Evolutionary conservation across 1,284 basidiomycete genomes (phyloP), one percentile per base, ranked within the genome.

Genomic region (Ceratobasidium papillatum): DNA sequence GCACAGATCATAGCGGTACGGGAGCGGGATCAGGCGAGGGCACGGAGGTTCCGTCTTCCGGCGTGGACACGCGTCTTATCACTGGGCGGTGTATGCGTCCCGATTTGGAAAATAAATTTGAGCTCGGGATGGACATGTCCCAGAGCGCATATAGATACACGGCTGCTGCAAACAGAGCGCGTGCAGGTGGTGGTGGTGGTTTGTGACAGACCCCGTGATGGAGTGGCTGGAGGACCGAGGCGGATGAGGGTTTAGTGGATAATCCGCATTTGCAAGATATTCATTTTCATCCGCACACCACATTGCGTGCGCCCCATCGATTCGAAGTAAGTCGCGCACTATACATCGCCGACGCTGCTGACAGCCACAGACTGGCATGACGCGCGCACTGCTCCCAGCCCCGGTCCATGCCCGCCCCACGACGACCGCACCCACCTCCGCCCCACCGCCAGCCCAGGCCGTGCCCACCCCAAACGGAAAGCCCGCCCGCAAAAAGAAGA

Each of bases 401-500:
- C 59, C 38, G 38, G 59, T 22, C 17, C 59, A 61, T 61, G 59
- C 41, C 22, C 59, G 49, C 45, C 58, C 66, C 59, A 54, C 75
- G 19, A 61, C 75, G 34, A 52, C 69, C 51, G 65, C 64, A 64
- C 61, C 45, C 34, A 43, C 58, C 22, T 52, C 71, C 47, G 34
- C 75, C 36, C 69, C 69, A 25, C 63, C 63, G 58, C 71, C 54
- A 41, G n/a, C 54, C 38, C 47, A 59, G 17, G 30, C 61, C 49
- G 32, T 74, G 27, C n/a, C 52, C 22, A 52, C 19, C 41, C 22
- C 54, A 30, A 41, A 69, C 63, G 54, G 51, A 52, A 65, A 54
- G 62, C 11, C 52, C 65, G 73, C 47, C 45, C 85, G 83, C 82
- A 85, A 84, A 78, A 86, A 85, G 81, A 87, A 85, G 81, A 84